Evolutionary conservation across 1,139 yeast species (phyloP).

Genomic region (Pichia sp.): DNA sequence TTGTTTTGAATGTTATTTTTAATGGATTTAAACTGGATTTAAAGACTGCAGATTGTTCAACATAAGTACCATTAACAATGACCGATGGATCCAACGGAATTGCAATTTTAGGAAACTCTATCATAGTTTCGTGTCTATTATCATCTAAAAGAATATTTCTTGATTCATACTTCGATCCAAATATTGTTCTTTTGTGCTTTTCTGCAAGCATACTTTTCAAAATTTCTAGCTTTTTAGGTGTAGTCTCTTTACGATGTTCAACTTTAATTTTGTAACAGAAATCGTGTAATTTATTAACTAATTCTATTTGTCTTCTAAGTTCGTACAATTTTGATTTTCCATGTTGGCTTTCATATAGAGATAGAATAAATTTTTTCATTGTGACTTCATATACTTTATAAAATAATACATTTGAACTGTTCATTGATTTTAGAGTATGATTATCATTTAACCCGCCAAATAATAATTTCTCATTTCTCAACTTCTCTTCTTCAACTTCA

Average conservation of each 20-base stretch:
- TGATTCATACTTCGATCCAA: conserved; percentile 15
- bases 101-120: conserved; percentile 50
- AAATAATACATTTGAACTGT: not conserved
- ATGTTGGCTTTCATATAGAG: conserved; percentile 19
- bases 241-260: conserved; percentile 41
- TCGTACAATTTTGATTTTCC: conserved; percentile 23
- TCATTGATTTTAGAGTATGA: not conserved
- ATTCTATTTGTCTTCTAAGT: conserved; percentile 28
- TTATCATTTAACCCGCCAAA: not conserved
- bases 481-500: conserved; percentile 64
- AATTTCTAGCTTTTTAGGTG: conserved; percentile 50
- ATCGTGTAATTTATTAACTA: conserved; percentile 26
- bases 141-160: conserved; percentile 15
- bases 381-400: conserved; percentile 23
- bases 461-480: conserved; percentile 7
- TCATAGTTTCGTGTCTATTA: conserved; percentile 25
- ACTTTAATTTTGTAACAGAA: conserved; percentile 26
- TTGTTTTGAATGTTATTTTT: conserved; percentile 60
- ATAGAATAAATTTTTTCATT: conserved; percentile 24
- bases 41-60: conserved; percentile 79
- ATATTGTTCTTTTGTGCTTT: conserved; percentile 20
- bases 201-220: conserved; percentile 32
- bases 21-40: conserved; percentile 87
- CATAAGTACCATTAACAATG: conserved; percentile 64
- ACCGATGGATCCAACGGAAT: conserved; percentile 69